Conservation (phyloP, 1,284 basidiomycete genomes). For the Trichosporon sp. region DNA sequence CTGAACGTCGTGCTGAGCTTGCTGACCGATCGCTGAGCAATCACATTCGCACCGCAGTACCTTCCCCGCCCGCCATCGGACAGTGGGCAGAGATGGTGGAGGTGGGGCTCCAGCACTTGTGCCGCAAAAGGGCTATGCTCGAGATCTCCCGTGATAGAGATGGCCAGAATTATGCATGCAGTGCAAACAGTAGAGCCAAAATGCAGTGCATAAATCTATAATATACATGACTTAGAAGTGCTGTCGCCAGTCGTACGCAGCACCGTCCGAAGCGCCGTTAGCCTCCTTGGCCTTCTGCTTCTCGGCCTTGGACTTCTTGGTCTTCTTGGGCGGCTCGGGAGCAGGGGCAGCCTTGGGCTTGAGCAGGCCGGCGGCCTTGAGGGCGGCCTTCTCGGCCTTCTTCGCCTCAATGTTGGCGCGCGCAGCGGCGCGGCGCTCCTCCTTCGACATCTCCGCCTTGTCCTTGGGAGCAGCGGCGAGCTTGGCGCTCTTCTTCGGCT, state of each 20-base stretch:
- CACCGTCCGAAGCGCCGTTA: not conserved
- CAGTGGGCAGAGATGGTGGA: not conserved
- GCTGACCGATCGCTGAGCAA: not conserved
- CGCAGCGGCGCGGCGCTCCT: conserved; percentile 14
- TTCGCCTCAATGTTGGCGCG: conserved; percentile 16
- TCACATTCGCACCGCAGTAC: not conserved
- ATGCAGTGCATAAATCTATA: conserved; percentile 18
- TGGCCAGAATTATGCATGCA: not conserved
- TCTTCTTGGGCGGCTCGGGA: conserved; percentile 25
- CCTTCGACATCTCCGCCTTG: conserved; percentile 19
- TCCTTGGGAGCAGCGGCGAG: conserved; percentile 15
- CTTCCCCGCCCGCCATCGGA: not conserved
- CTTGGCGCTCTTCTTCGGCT: conserved; percentile 15
- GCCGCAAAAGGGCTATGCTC: no score
- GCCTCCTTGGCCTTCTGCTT: conserved; percentile 34
- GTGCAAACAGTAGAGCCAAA: not conserved
- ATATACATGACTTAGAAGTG: conserved; percentile 28
- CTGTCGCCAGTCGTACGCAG: conserved; percentile 23
- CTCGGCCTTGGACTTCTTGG: conserved; percentile 27
- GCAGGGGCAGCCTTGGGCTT: conserved; percentile 25
- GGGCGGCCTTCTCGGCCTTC: conserved; percentile 16
- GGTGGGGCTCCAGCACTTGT: not conserved
- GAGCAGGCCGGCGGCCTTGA: not conserved
- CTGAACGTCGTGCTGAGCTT: conserved; percentile 7
- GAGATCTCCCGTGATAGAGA: no score